phyloP scores from a whole-genome alignment of 1,139 yeast genomes.

The Tardiomyces blankii region DNA sequence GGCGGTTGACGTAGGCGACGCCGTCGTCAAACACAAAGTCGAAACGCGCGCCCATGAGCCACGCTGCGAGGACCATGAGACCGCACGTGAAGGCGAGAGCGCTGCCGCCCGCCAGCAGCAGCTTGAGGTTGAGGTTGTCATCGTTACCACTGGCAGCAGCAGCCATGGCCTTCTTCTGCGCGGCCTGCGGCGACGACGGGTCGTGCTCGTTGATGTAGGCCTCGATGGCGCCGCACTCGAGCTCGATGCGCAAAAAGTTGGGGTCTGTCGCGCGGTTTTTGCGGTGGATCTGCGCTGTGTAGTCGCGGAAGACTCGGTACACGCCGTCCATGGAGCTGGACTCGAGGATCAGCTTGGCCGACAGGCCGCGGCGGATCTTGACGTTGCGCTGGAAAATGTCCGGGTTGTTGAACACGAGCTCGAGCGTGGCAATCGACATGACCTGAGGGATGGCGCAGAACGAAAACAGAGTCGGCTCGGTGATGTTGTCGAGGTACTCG shows the following conservation, averaged over 20 bases:
- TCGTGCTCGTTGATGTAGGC: constrained; percentile 57
- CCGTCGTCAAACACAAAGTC: neutral
- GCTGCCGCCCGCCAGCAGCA: constrained; percentile 14
- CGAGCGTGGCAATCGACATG: constrained; percentile 94
- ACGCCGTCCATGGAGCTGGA: constrained; percentile 71
- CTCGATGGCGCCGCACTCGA: constrained; percentile 78
- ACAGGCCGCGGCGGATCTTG: constrained; percentile 88
- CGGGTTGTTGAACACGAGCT: constrained; percentile 74
- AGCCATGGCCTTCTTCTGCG: constrained; percentile 5
- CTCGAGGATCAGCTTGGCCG: constrained; percentile 64
- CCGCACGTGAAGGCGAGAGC: constrained; percentile 12
- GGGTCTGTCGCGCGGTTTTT: constrained; percentile 75
- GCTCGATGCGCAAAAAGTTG: constrained; percentile 72
- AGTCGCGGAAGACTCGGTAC: constrained; percentile 60
- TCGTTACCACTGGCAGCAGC: constrained; percentile 7
- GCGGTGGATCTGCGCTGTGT: constrained; percentile 66
- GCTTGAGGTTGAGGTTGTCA: constrained; percentile 4
- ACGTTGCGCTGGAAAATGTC: constrained; percentile 58
- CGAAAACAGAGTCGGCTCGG: constrained; percentile 74
- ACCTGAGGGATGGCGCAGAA: constrained; percentile 98
- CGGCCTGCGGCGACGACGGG: constrained; percentile 5
- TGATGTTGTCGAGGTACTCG: constrained; percentile 61
- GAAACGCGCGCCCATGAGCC: constrained; percentile 15
- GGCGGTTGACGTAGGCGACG: neutral
- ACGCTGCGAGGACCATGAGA: constrained; percentile 18